Conservation (phyloP, 495 filamentous ascomycete species). For the Neurospora cerealis region DNA sequence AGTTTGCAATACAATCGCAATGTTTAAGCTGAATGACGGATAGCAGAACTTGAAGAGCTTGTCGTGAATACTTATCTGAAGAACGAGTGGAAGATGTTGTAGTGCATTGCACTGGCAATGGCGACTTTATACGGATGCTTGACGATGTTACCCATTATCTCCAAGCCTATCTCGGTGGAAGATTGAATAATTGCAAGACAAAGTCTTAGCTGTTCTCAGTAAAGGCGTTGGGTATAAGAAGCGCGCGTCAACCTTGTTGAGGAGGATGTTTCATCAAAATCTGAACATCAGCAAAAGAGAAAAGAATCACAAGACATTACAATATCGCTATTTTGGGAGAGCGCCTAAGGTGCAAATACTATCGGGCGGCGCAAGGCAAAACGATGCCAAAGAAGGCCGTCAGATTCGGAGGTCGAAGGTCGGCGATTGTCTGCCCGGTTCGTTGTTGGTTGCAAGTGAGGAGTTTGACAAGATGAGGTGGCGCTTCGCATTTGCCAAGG, state of each 20-base stretch:
- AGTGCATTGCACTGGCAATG: not conserved
- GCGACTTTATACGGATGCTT: not conserved
- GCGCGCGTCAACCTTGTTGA: too few species aligned
- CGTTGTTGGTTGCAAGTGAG: not conserved
- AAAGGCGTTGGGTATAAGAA: too few species aligned
- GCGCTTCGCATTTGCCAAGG: too few species aligned
- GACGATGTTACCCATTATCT: not conserved
- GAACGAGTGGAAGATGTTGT: not conserved
- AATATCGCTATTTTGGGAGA: not conserved
- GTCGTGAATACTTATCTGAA: not conserved
- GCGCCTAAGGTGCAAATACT: not conserved
- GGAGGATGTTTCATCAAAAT: not conserved
- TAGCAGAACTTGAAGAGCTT: not conserved
- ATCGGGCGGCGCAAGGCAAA: not conserved
- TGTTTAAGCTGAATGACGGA: not conserved
- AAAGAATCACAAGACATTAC: not conserved
- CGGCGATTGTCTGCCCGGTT: not conserved
- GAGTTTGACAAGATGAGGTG: not conserved
- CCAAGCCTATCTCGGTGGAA: not conserved
- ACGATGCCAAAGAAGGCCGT: not conserved
- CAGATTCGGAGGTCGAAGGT: not conserved
- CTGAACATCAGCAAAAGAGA: not conserved
- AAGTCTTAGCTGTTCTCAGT: not conserved
- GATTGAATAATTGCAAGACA: not conserved
- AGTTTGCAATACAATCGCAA: rapidly evolving